Evolutionary conservation across 116 monocot species (phyloP), one percentile per base, ranked within the genome.

Genomic region (Iris pallida): DNA sequence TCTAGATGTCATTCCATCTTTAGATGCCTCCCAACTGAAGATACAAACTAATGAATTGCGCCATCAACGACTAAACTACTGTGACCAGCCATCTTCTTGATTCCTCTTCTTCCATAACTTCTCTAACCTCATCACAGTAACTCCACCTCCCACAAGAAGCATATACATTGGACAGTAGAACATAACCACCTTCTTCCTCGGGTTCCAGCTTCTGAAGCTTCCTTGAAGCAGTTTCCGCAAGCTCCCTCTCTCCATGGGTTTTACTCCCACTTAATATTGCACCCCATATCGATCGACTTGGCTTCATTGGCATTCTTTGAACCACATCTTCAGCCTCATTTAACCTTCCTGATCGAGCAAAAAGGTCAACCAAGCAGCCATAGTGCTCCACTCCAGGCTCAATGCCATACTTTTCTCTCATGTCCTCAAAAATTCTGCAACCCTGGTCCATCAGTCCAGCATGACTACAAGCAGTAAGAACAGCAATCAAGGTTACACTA

Each of bases 381-480:
- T 85, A 89, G 59, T 85, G 85, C 73, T 89, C 85, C 5, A 73
- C 53, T 56, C 73, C 78, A 16, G 83, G 85, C 17, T 89, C 44
- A 41, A 83, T 59, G 14, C 73, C 56, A 47, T 80, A 83, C 1
- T 45, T 71, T 55, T 65, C n/a, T 43, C 73, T 78, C 78, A 86
- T 83, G 55, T 44, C 19, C 19, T 73, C 51, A 73, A 90, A 90
- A 71, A 86, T 76, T 45, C 9, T 76, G 10, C 73, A 65, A 0
- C 83, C 89, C 53, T 78, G 43, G 42, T 85, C 77, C 46, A 90
- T 71, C 48, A 86, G 61, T 7, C 86, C 83, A 62, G 83, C 66
- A 76, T 90, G 89, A 72, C 72, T 78, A 72, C 89, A 90, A 17
- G 80, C 83, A 13, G 70, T 71, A 57, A 90, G 83, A 76, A 83